These are phyloP conservation scores for Picochlorum sp. DNA, from an alignment of 139 green algal species.

Conservation along the genomic window DNA sequence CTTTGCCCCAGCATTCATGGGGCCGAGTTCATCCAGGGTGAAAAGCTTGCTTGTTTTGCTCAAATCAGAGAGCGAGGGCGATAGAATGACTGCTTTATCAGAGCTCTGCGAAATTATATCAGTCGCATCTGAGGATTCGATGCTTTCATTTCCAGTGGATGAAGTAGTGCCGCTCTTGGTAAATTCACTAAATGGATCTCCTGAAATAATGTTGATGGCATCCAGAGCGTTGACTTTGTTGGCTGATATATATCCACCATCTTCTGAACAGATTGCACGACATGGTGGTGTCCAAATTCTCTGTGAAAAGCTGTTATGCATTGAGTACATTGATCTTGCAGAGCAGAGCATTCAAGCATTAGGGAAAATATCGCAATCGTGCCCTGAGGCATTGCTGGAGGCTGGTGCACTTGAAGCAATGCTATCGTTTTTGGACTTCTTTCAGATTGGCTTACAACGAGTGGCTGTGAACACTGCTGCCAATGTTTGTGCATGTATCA, in stretches of 20 bases:
- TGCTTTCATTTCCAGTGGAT: conserved; percentile 75
- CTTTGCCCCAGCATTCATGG: conserved; percentile 45
- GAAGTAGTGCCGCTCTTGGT: conserved; percentile 82
- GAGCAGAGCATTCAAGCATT: conserved; percentile 89
- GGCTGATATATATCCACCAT: conserved; percentile 76
- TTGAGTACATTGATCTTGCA: conserved; percentile 98
- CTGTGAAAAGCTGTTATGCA: conserved; percentile 75
- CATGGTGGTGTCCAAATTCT: conserved; percentile 74
- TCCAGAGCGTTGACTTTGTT: conserved; percentile 85
- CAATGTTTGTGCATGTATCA: conserved; percentile 74
- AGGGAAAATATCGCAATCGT: conserved; percentile 90
- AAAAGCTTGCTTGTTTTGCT: conserved; percentile 71
- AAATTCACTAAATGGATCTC: conserved; percentile 69
- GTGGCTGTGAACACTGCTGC: conserved; percentile 80
- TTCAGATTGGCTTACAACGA: conserved; percentile 84
- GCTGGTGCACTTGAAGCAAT: conserved; percentile 75
- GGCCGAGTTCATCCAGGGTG: not conserved
- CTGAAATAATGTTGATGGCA: conserved; percentile 91
- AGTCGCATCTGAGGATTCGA: conserved; percentile 79
- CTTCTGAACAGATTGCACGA: conserved; percentile 67
- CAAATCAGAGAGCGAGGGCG: conserved; percentile 51
- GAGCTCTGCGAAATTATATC: conserved; percentile 88
- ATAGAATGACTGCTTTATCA: conserved; percentile 69
- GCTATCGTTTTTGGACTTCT: conserved; percentile 95
- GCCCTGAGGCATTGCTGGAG: conserved; percentile 60